Conservation (phyloP, 208 protist species). For the Crithidia thermophila region DNA sequence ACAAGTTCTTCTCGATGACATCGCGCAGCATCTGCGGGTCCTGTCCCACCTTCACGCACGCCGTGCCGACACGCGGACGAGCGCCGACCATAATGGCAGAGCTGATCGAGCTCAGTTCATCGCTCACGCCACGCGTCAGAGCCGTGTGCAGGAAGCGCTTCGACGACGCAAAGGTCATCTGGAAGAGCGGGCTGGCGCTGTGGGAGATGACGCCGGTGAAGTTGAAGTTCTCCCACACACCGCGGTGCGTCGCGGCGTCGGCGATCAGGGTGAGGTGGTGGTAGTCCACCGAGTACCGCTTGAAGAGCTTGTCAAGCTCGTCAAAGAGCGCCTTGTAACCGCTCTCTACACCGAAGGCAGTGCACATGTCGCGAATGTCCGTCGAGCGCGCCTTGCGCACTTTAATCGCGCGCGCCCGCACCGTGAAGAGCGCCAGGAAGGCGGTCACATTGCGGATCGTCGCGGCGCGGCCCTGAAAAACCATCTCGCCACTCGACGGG, state of each 20-base stretch:
- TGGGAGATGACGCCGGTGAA: slow-evolving; percentile 87
- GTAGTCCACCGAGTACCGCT: slow-evolving; percentile 87
- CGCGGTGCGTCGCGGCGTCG: slow-evolving; percentile 88
- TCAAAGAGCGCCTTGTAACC: slow-evolving; percentile 79
- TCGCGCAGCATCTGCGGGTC: slow-evolving; percentile 68
- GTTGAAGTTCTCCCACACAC: slow-evolving; percentile 90
- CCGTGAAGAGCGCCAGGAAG: slow-evolving; percentile 85
- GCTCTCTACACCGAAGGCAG: slow-evolving; percentile 81
- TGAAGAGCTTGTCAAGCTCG: slow-evolving; percentile 89
- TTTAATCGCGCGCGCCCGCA: slow-evolving; percentile 61
- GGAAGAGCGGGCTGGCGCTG: slow-evolving; percentile 89
- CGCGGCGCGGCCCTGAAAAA: slow-evolving; percentile 80
- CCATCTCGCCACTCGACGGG: slow-evolving; percentile 71
- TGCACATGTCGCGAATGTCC: slow-evolving; percentile 85
- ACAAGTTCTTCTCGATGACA: slow-evolving; percentile 73
- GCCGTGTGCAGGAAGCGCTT: slow-evolving; percentile 86
- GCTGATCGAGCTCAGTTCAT: slow-evolving; percentile 84
- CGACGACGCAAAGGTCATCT: slow-evolving; percentile 93
- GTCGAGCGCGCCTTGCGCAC: slow-evolving; percentile 78
- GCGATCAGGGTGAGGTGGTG: slow-evolving; percentile 90
- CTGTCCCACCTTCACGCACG: slow-evolving; percentile 61
- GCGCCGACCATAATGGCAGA: slow-evolving; percentile 93
- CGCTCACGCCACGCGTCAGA: slow-evolving; percentile 72
- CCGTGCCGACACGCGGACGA: slow-evolving; percentile 84
- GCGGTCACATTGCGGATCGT: slow-evolving; percentile 71